Conservation (phyloP, 441 rosid species). For the Lepidium campestre region DNA sequence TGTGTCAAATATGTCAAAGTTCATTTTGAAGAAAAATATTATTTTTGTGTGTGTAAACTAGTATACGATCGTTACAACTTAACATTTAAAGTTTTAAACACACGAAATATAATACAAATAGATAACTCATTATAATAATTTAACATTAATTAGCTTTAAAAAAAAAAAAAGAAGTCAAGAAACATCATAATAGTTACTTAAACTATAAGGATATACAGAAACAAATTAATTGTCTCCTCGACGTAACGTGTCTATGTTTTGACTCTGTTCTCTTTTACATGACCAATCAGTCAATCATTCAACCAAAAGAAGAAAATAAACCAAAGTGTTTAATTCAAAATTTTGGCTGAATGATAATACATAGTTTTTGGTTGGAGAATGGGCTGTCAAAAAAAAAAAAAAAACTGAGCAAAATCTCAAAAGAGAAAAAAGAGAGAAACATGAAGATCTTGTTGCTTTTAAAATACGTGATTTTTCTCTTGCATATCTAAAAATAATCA, state of each 20-base stretch:
- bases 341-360: neutral
- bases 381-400: conserved; percentile 3
- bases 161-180: neutral
- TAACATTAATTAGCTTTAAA: neutral
- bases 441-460: conserved; percentile 25
- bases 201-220: neutral
- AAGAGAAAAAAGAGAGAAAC: conserved; percentile 4
- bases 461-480: conserved; percentile 6
- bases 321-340: neutral
- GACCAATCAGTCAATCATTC: neutral
- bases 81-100: too few species aligned
- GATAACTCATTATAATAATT: too few species aligned
- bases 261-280: conserved; percentile 1
- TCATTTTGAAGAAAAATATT: neutral
- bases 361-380: conserved; percentile 12
- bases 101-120: too few species aligned
- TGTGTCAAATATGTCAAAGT: neutral
- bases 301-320: neutral
- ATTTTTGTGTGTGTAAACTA: neutral
- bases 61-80: neutral
- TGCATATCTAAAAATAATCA: conserved; percentile 21
- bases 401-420: neutral
- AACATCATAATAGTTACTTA: conserved; percentile 4
- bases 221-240: neutral
- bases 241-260: neutral